phyloP scores from a whole-genome alignment of 129 eudicot genomes.

The Pittosporum tobira region DNA sequence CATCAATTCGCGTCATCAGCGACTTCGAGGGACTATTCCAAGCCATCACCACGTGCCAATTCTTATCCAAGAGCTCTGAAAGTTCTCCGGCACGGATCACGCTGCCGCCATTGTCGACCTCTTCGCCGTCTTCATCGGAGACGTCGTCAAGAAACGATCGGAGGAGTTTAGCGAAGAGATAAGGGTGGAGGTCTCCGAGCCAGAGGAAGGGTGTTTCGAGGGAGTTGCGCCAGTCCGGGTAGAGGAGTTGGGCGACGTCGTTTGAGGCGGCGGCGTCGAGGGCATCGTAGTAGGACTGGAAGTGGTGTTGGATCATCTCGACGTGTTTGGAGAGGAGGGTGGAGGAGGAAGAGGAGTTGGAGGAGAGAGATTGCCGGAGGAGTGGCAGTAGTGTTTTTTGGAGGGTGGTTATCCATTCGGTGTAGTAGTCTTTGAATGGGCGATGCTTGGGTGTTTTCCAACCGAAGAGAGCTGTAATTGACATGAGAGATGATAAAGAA shows the following conservation, averaged over 20 bases:
- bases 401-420: slow-evolving; percentile 57
- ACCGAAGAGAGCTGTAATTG: slow-evolving; percentile 24
- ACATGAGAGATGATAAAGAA: neutral
- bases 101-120: slow-evolving; percentile 11
- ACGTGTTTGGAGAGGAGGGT: slow-evolving; percentile 63
- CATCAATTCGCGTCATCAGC: slow-evolving; percentile 40
- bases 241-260: slow-evolving; percentile 57
- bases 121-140: slow-evolving; percentile 7
- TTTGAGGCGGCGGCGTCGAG: slow-evolving; percentile 63
- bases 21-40: slow-evolving; percentile 41
- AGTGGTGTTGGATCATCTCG: slow-evolving; percentile 56
- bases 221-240: slow-evolving; percentile 61
- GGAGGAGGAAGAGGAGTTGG: slow-evolving; percentile 36
- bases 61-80: slow-evolving; percentile 28
- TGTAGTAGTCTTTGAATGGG: slow-evolving; percentile 56
- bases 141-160: slow-evolving; percentile 40
- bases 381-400: slow-evolving; percentile 57
- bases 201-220: slow-evolving; percentile 79
- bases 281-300: slow-evolving; percentile 63
- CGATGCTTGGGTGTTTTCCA: slow-evolving; percentile 36
- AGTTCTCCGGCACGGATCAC: slow-evolving; percentile 23
- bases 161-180: slow-evolving; percentile 72
- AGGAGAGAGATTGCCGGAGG: slow-evolving; percentile 48
- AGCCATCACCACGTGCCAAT: slow-evolving; percentile 47
- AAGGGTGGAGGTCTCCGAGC: slow-evolving; percentile 92